Evolutionary conservation across 768 basidiomycete genomes (phyloP).

Genomic region (Cubamyces lactineus): DNA sequence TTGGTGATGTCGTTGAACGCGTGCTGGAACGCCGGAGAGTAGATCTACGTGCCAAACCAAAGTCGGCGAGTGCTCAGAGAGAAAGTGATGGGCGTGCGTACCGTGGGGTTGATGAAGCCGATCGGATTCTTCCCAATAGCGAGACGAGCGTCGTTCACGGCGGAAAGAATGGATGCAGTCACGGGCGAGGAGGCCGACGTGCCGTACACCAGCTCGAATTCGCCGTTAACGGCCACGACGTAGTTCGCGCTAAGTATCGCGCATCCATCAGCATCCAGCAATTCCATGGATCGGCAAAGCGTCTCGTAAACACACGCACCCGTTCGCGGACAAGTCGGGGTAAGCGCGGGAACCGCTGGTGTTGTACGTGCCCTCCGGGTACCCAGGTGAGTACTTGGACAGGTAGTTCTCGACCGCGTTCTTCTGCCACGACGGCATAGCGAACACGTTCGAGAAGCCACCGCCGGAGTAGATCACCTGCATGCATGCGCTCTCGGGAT

Average conservation of each 20-base stretch:
- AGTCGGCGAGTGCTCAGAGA: not conserved
- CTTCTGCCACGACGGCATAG: conserved; percentile 41
- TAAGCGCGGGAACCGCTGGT: conserved; percentile 37
- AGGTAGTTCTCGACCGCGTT: conserved; percentile 32
- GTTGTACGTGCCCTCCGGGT: conserved; percentile 38
- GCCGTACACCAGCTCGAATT: conserved; percentile 38
- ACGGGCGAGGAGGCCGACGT: conserved; percentile 44
- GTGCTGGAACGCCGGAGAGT: conserved; percentile 22
- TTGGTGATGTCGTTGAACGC: conserved; percentile 40
- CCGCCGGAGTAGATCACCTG: conserved; percentile 43
- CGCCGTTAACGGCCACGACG: conserved; percentile 35
- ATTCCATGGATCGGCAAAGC: not conserved
- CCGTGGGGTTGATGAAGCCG: conserved; percentile 66
- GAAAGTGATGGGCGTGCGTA: conserved; percentile 33
- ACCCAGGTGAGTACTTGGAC: conserved; percentile 38
- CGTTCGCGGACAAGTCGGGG: conserved; percentile 41
- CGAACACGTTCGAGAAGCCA: conserved; percentile 46
- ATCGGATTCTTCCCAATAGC: conserved; percentile 39
- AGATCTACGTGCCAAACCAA: conserved; percentile 18
- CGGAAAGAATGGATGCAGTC: conserved; percentile 38
- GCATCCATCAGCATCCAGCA: not conserved
- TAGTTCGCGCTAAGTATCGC: conserved; percentile 35
- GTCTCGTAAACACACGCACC: conserved; percentile 23
- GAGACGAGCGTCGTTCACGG: conserved; percentile 43
- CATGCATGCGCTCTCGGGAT: conserved; percentile 44